A percentile compares a stretch with the other conserved stretches of the same genome.
Conservation (phyloP, 768 basidiomycete genomes). For the Dioszegia hungarica region DNA sequence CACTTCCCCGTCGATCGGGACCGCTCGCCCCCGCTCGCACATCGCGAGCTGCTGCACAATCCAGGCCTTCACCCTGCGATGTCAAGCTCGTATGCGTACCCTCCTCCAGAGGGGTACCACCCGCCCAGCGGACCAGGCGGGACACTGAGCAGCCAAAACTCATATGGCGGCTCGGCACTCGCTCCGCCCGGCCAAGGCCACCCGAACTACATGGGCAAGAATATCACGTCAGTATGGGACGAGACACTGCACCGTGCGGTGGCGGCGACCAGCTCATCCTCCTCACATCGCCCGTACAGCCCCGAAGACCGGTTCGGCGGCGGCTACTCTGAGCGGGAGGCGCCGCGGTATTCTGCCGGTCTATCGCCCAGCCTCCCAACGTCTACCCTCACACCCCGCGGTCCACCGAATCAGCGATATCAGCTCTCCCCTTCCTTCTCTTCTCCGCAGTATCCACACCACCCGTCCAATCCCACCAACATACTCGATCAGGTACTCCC, state of each 20-base stretch:
- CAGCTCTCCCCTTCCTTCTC: slow-evolving; percentile 40
- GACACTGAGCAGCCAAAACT: slow-evolving; percentile 11
- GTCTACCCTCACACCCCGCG: background rate
- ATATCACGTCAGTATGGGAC: slow-evolving; percentile 1
- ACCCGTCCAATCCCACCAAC: slow-evolving; percentile 58
- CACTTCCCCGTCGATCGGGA: no score
- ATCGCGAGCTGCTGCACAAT: background rate
- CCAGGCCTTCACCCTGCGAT: background rate
- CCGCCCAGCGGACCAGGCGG: slow-evolving; percentile 3
- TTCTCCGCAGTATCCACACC: slow-evolving; percentile 51
- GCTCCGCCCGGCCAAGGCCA: slow-evolving; percentile 3
- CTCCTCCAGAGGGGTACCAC: background rate
- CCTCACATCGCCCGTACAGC: no score
- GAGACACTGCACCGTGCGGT: background rate
- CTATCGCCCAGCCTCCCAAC: background rate
- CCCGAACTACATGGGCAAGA: background rate
- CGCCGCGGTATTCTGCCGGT: background rate
- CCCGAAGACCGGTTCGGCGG: no score
- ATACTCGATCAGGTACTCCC: slow-evolving; percentile 77
- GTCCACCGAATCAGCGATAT: no score
- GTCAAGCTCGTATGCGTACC: background rate
- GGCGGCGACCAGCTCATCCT: background rate
- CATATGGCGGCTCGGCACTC: slow-evolving; percentile 2
- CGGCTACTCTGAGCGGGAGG: no score
- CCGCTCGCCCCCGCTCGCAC: background rate